phyloP scores from a whole-genome alignment of 2,329 filamentous ascomycete genomes.

The Penicillium sp. region DNA sequence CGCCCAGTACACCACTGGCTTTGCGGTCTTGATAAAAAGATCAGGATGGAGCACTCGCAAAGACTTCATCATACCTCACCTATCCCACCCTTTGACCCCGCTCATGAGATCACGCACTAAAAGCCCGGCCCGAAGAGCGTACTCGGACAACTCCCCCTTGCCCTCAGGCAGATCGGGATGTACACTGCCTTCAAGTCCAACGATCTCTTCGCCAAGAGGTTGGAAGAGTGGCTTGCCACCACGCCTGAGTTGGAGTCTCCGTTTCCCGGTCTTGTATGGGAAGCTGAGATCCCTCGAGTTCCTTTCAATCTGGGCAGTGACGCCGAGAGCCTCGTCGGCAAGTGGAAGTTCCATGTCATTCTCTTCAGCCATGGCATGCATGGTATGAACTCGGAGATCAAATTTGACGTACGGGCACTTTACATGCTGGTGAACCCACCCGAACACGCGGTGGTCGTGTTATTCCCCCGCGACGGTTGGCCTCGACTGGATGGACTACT shows the following conservation, averaged over 20 bases:
- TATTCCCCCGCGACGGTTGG: conserved; percentile 57
- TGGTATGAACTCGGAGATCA: conserved; percentile 55
- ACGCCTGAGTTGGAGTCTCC: conserved; percentile 27
- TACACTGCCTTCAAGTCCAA: conserved; percentile 61
- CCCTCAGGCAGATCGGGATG: conserved; percentile 44
- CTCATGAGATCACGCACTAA: conserved; percentile 49
- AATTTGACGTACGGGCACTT: conserved; percentile 51
- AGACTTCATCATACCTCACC: conserved; percentile 50
- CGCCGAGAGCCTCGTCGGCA: conserved; percentile 12
- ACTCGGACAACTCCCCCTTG: conserved; percentile 51
- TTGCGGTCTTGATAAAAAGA: conserved; percentile 46
- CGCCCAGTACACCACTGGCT: conserved; percentile 53
- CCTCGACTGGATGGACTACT: conserved; percentile 53
- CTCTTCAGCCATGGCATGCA: conserved; percentile 68
- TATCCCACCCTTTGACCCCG: conserved; percentile 46
- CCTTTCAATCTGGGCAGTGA: conserved; percentile 20
- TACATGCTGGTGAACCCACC: conserved; percentile 46
- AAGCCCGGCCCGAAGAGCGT: conserved; percentile 61
- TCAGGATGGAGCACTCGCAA: conserved; percentile 42
- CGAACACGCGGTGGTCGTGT: conserved; percentile 48
- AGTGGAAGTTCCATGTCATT: conserved; percentile 55
- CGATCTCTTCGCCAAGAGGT: conserved; percentile 44
- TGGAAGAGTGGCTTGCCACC: conserved; percentile 49
- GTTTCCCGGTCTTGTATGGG: conserved; percentile 13
- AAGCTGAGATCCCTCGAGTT: conserved; percentile 8